Conservation (phyloP, 495 filamentous ascomycete species). For the Gamarada debralockiae region DNA sequence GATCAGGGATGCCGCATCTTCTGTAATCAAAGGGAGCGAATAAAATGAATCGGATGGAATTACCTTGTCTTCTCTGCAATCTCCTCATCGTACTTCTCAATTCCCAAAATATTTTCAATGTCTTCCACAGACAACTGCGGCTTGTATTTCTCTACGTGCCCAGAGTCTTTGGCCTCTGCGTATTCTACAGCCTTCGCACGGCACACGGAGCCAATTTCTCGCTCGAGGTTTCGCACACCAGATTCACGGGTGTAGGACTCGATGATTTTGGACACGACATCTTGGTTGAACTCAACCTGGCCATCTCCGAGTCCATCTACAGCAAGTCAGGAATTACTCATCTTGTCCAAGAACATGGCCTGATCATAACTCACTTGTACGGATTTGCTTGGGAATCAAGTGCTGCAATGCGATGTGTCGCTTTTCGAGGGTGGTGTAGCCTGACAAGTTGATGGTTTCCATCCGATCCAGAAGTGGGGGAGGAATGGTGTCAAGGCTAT, state of each 20-base stretch:
- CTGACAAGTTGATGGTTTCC: constrained; percentile 88
- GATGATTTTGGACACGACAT: constrained; percentile 91
- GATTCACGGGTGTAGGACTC: constrained; percentile 95
- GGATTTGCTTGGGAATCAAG: constrained; percentile 90
- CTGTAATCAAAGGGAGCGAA: neutral
- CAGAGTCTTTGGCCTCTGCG: constrained; percentile 81
- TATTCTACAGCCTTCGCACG: constrained; percentile 94
- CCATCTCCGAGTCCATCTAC: constrained; percentile 65
- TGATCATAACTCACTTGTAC: constrained; percentile 31
- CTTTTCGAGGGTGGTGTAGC: constrained; percentile 99
- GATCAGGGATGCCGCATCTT: no score
- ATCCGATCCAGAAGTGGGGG: constrained; percentile 93
- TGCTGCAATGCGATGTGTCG: constrained; percentile 91
- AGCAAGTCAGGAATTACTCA: constrained; percentile 35
- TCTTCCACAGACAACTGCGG: constrained; percentile 71
- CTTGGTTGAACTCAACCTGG: constrained; percentile 70
- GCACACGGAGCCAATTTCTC: constrained; percentile 91
- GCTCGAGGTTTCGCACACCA: constrained; percentile 95
- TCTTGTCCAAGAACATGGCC: neutral
- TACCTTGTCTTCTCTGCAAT: constrained; percentile 74
- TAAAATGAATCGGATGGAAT: constrained; percentile 1
- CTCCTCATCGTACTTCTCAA: constrained; percentile 93
- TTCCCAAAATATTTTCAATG: constrained; percentile 85
- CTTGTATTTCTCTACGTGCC: constrained; percentile 64
- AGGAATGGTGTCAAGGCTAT: constrained; percentile 93